Evolutionary conservation across 306 rosid species (phyloP).

Genomic region (Pachyrhizus erosus): DNA sequence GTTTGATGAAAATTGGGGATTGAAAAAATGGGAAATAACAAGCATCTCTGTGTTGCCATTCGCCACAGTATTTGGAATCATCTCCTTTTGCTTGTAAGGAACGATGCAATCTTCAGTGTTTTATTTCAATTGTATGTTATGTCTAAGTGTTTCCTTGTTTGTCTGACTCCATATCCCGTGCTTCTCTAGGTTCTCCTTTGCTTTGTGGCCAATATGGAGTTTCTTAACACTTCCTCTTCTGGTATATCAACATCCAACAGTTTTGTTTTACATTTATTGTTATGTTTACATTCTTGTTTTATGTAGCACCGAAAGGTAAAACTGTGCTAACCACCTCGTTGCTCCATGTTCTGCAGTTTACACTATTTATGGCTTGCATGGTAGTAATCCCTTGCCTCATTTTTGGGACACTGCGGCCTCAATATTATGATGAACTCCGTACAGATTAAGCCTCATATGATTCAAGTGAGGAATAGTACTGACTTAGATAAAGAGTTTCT

Average conservation of each 20-base stretch:
- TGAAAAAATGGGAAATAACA: constrained; percentile 85
- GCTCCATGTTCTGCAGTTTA: constrained; percentile 74
- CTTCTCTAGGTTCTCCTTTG: constrained; percentile 74
- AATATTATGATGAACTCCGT: constrained; percentile 70
- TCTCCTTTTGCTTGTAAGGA: constrained; percentile 93
- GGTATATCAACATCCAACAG: constrained; percentile 56
- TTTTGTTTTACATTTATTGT: constrained; percentile 11
- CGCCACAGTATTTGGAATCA: constrained; percentile 72
- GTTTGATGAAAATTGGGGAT: constrained; percentile 90
- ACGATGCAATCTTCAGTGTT: constrained; percentile 7
- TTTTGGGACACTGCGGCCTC: constrained; percentile 74
- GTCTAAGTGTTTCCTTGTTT: constrained; percentile 34
- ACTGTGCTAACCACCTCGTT: constrained; percentile 41
- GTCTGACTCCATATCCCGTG: constrained; percentile 35
- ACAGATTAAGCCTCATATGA: constrained; percentile 72
- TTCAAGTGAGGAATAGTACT: constrained; percentile 60
- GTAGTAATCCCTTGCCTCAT: constrained; percentile 80
- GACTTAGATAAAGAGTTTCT: constrained; percentile 65
- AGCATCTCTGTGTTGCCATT: constrained; percentile 83
- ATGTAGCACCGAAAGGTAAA: constrained; percentile 5
- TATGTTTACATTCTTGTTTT: constrained; percentile 30
- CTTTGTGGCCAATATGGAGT: constrained; percentile 97
- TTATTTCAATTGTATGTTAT: constrained; percentile 21
- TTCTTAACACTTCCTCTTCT: constrained; percentile 94
- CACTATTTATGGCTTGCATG: constrained; percentile 97